Evolutionary conservation across 2,329 filamentous ascomycete genomes (phyloP).

Genomic region (Curvularia hawaiiensis): DNA sequence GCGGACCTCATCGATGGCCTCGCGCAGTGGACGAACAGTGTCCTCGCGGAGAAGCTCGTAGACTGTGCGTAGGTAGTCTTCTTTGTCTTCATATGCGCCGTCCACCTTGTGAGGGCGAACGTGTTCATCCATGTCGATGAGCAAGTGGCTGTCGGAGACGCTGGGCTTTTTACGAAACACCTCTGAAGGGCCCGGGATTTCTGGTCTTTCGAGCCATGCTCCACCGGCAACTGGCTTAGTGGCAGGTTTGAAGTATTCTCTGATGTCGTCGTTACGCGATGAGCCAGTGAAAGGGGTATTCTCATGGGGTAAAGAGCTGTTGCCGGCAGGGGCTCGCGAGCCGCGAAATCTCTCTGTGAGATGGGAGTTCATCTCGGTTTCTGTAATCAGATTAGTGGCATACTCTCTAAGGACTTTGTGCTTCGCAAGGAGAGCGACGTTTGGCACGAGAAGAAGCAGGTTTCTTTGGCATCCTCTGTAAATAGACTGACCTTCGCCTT

Average conservation of each 20-base stretch:
- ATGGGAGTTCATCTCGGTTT: slow-evolving; percentile 25
- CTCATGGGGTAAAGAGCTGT: slow-evolving; percentile 17
- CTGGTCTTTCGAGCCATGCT: slow-evolving; percentile 50
- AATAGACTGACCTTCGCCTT: slow-evolving; percentile 17
- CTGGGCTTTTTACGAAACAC: slow-evolving; percentile 44
- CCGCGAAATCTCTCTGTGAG: slow-evolving; percentile 22
- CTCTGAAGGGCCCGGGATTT: slow-evolving; percentile 62
- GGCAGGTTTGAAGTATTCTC: slow-evolving; percentile 30
- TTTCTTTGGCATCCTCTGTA: neutral
- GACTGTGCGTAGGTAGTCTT: slow-evolving; percentile 72
- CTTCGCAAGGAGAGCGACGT: neutral
- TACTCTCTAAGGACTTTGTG: neutral
- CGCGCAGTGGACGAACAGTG: slow-evolving; percentile 69
- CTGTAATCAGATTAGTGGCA: slow-evolving; percentile 15
- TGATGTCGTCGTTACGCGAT: slow-evolving; percentile 30
- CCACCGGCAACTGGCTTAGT: slow-evolving; percentile 27
- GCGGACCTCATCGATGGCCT: slow-evolving; percentile 60
- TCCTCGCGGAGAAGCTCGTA: slow-evolving; percentile 80
- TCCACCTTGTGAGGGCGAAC: slow-evolving; percentile 42
- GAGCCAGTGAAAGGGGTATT: slow-evolving; percentile 20
- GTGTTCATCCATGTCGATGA: slow-evolving; percentile 29
- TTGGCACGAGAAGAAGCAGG: neutral
- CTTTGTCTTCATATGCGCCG: slow-evolving; percentile 63
- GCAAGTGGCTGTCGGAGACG: slow-evolving; percentile 7
- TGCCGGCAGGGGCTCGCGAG: neutral